Conservation (phyloP, 345 rosid genomes). For the Populus ilicifolia region DNA sequence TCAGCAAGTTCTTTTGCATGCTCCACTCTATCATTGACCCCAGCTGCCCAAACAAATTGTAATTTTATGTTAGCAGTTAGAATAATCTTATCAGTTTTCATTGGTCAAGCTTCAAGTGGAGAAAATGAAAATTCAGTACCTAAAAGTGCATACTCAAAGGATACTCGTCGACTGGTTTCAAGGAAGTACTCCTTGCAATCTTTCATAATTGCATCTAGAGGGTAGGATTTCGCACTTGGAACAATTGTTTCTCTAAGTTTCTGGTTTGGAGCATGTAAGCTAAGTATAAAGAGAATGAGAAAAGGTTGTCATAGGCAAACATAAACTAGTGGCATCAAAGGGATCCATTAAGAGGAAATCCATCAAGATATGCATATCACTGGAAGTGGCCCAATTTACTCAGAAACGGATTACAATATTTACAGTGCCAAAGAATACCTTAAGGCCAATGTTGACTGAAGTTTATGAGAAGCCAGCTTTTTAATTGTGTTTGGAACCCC, state of each 20-base stretch:
- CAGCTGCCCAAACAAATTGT: slow-evolving; percentile 51
- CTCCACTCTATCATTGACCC: slow-evolving; percentile 77
- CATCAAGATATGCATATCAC: neutral
- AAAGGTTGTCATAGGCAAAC: neutral
- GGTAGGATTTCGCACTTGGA: slow-evolving; percentile 95
- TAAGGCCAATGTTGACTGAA: slow-evolving; percentile 94
- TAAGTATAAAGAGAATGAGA: slow-evolving; percentile 23
- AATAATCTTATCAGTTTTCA: neutral
- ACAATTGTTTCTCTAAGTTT: slow-evolving; percentile 81
- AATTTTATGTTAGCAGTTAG: neutral
- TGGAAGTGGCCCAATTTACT: neutral
- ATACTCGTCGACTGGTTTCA: slow-evolving; percentile 77
- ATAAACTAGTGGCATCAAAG: neutral
- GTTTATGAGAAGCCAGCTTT: slow-evolving; percentile 84
- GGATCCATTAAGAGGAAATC: neutral
- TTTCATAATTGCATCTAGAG: slow-evolving; percentile 82
- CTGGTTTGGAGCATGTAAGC: slow-evolving; percentile 95
- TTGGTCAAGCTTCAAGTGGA: neutral
- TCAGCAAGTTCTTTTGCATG: slow-evolving; percentile 82
- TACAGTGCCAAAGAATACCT: slow-evolving; percentile 35
- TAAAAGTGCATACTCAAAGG: slow-evolving; percentile 91
- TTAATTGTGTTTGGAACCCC: slow-evolving; percentile 97
- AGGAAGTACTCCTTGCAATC: slow-evolving; percentile 83
- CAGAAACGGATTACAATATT: neutral
- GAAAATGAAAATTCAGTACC: slow-evolving; percentile 40